Percentiles rank a stretch among this genome's conserved stretches.
Conservation (phyloP, 169 alveolate genomes). For the Perkinsus marinus region DNA sequence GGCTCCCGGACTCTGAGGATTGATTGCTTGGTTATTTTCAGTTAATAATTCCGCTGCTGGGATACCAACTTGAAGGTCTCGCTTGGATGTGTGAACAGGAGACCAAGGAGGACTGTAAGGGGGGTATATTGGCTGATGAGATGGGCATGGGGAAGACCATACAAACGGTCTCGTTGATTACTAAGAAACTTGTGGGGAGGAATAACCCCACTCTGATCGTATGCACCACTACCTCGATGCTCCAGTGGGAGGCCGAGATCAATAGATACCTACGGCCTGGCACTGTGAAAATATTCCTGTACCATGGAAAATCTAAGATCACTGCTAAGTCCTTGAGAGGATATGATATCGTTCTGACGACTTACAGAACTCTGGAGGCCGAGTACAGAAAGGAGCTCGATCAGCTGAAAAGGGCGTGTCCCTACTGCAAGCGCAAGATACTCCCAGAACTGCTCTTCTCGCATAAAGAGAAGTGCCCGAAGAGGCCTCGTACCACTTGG, state of each 20-base stretch:
- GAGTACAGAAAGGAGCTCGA: constrained; percentile 10
- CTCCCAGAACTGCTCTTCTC: not conserved
- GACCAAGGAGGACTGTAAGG: constrained; percentile 32
- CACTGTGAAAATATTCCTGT: constrained; percentile 11
- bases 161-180: constrained; percentile 34
- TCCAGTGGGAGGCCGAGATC: constrained; percentile 28
- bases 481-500: not conserved
- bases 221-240: constrained; percentile 24
- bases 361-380: constrained; percentile 24
- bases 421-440: not conserved
- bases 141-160: constrained; percentile 71
- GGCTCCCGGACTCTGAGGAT: no score
- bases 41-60: not conserved
- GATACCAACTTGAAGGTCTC: constrained; percentile 45
- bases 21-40: not conserved
- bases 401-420: not conserved
- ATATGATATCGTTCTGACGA: constrained; percentile 22
- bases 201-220: constrained; percentile 4
- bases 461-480: not conserved
- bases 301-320: constrained; percentile 14
- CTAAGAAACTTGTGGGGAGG: not conserved
- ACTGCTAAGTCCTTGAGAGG: constrained; percentile 10
- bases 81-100: constrained; percentile 58
- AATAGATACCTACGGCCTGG: constrained; percentile 23
- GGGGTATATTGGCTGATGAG: constrained; percentile 64